Evolutionary conservation across 768 basidiomycete genomes (phyloP), one percentile per base, ranked within the genome.

Genomic region (Phylloporus scabripes): DNA sequence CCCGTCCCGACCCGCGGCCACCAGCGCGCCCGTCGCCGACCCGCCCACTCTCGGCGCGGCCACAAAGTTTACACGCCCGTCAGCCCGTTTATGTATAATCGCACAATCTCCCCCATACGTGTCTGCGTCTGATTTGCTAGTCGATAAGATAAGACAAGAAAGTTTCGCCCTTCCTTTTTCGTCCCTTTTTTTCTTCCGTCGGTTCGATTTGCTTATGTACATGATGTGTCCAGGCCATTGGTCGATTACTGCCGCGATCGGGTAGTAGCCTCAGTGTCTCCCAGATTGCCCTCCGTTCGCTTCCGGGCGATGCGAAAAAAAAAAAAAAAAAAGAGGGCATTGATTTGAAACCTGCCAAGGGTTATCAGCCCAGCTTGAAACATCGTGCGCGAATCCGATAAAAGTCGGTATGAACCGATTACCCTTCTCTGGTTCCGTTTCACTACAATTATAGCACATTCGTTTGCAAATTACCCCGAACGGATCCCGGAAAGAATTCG

Each of bases 141-240:
- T 24, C 31, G 62, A 63, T 63, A 65, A 63, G 62, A 63, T 65
- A 65, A 63, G 58, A 60, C 63, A 55, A 54, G 21, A 53, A 51
- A 38, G 23, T 3, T 39, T 31, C 54, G 46, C 34, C 26, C 40
- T 38, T 45, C 46, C 60, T 43, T 60, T 56, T 62, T 33, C 3
- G 17, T 18, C n/a, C 1, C 7, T 32, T 42, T 53, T 57, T 48
- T 49, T 37, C 45, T 28, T 51, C 60, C 50, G 53, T 36, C 44
- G 41, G 28, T 29, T 10, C 11, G 28, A 4, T 29, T 29, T 53
- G 51, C 52, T 56, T 61, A 59, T 20, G 20, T 31, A 38, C 23
- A 14, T 26, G 28, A 39, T 51, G 33, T 51, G 48, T 45, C 51
- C 53, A 29, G 53, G 29, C 42, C 46, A 29, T 51, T 42, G 47